Evolutionary conservation across 2,329 filamentous ascomycete species (phyloP).

Genomic region (Aspergillus ruber): DNA sequence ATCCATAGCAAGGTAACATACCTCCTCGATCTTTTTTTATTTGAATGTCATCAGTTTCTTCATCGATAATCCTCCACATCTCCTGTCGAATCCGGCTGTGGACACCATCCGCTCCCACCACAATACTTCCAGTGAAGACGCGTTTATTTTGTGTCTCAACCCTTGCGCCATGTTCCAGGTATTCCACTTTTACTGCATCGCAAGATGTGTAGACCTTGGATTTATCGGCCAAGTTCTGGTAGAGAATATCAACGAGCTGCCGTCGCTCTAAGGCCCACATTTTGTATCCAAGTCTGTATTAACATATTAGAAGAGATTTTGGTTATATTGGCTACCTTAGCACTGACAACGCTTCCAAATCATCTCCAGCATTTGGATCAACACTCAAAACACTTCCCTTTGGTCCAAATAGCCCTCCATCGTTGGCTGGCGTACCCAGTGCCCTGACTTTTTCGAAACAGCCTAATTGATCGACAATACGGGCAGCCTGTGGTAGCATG

Average conservation of each 20-base stretch:
- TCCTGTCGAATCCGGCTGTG: constrained; percentile 32
- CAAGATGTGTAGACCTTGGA: constrained; percentile 23
- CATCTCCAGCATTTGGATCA: not conserved
- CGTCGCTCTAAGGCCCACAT: constrained; percentile 29
- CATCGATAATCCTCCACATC: constrained; percentile 23
- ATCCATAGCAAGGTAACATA: not conserved
- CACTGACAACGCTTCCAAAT: not conserved
- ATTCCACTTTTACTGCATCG: constrained; percentile 13
- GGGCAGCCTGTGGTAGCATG: constrained; percentile 36
- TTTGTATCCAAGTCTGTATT: constrained; percentile 4
- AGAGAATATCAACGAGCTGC: constrained; percentile 28
- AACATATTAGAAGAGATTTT: not conserved
- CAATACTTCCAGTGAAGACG: constrained; percentile 27
- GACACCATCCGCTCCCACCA: constrained; percentile 41
- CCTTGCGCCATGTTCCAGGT: constrained; percentile 13
- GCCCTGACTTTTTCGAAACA: constrained; percentile 22
- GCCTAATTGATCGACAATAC: constrained; percentile 49
- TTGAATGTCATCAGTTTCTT: constrained; percentile 5
- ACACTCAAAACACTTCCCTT: constrained; percentile 1
- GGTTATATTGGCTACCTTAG: not conserved
- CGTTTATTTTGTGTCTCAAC: constrained; percentile 31
- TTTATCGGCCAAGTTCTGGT: constrained; percentile 23
- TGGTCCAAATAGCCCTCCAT: constrained; percentile 2
- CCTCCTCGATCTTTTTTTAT: not conserved
- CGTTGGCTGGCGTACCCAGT: not conserved